These are phyloP conservation scores for Marasmius tenuissimus DNA, from an alignment of 1,284 basidiomycete species.

Conservation along the genomic window DNA sequence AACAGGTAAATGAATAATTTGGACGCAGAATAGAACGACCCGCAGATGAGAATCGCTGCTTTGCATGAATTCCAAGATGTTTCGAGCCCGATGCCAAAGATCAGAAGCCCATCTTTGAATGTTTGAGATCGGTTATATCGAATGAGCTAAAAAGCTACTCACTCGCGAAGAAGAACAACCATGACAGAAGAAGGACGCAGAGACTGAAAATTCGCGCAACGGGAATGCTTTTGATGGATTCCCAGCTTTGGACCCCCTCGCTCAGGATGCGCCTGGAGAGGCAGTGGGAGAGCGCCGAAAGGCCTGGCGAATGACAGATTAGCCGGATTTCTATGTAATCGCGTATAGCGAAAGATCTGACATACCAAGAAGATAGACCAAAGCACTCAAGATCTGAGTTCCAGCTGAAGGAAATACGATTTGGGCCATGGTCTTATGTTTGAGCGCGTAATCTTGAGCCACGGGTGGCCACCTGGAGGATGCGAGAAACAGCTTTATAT, in stretches of 20 bases:
- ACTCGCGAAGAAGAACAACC: conserved; percentile 11
- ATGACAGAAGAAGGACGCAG: conserved; percentile 6
- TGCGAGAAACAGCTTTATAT: too few relatives aligned
- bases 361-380: too few relatives aligned
- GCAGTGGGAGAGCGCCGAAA: not conserved
- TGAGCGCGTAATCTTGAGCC: too few relatives aligned
- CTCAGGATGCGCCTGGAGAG: not conserved
- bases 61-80: not conserved
- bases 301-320: too few relatives aligned
- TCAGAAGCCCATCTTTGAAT: conserved; percentile 1
- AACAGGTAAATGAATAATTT: conserved; percentile 7
- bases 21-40: conserved; percentile 2
- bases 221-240: not conserved
- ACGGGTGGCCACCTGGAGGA: too few relatives aligned
- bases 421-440: too few relatives aligned
- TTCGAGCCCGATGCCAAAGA: conserved; percentile 5
- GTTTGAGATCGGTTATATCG: not conserved
- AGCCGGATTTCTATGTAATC: too few relatives aligned
- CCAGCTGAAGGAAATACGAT: too few relatives aligned
- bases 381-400: too few relatives aligned
- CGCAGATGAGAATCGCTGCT: conserved; percentile 4
- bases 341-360: too few relatives aligned
- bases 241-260: conserved; percentile 4
- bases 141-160: not conserved
- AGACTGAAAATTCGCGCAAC: conserved; percentile 3